Evolutionary conservation across 2,329 filamentous ascomycete genomes (phyloP).

Genomic region (Epichloe sp.): DNA sequence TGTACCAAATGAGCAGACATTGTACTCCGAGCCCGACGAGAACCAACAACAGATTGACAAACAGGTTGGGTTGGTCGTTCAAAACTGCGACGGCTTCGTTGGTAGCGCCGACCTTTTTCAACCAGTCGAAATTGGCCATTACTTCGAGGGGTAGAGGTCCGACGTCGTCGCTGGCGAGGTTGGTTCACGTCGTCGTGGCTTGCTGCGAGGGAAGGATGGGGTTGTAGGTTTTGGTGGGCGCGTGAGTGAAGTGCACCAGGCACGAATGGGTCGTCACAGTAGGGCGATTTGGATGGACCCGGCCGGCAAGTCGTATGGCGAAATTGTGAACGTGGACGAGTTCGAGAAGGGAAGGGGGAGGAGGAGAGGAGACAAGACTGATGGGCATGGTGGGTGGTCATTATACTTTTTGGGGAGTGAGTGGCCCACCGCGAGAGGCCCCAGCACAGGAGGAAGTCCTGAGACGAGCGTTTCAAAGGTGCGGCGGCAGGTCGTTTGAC

Average conservation of each 20-base stretch:
- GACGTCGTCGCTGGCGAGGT: background rate
- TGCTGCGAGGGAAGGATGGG: background rate
- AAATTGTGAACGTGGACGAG: background rate
- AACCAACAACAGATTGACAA: slow-evolving; percentile 43
- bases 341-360: background rate
- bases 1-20: slow-evolving; percentile 39
- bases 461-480: slow-evolving; percentile 9
- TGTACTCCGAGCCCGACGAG: slow-evolving; percentile 35
- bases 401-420: background rate
- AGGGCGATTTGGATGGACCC: no score
- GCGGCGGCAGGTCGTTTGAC: background rate
- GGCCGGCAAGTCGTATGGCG: background rate
- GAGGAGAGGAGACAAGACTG: background rate
- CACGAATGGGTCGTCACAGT: background rate
- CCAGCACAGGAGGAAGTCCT: slow-evolving; percentile 6
- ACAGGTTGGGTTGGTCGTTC: slow-evolving; percentile 48
- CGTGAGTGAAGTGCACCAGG: background rate
- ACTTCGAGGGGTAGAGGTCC: background rate
- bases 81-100: slow-evolving; percentile 43
- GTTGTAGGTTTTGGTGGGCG: background rate
- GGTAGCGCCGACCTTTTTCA: slow-evolving; percentile 43
- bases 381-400: background rate
- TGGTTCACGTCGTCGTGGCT: background rate
- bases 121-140: slow-evolving; percentile 44
- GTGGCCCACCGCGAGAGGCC: slow-evolving; percentile 1